A percentile compares a stretch with the other conserved stretches of the same genome.
These are phyloP conservation scores for Tephrocybe rancida DNA, from an alignment of 768 basidiomycete genomes.

Conservation along the genomic window DNA sequence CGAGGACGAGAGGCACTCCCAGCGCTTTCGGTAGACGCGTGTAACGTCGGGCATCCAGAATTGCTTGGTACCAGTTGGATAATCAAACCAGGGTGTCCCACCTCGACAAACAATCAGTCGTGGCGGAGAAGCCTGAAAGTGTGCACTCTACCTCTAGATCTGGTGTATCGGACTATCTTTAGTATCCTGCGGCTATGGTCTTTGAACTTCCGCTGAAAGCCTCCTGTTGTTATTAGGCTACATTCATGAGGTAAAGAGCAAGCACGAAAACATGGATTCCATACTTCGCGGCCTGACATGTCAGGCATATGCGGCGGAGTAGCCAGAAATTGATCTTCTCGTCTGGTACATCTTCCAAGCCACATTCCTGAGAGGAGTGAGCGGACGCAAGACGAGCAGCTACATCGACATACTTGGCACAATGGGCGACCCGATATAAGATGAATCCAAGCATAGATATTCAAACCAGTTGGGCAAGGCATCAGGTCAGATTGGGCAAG, in stretches of 20 bases:
- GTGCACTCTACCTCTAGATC: not conserved
- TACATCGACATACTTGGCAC: not conserved
- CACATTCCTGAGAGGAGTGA: not conserved
- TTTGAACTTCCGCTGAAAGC: not conserved
- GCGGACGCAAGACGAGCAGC: not conserved
- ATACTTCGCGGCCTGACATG: not conserved
- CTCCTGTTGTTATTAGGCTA: not conserved
- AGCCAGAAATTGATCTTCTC: not conserved
- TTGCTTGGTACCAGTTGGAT: not conserved
- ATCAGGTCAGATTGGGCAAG: not conserved
- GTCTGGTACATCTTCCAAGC: not conserved
- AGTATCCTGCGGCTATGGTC: not conserved
- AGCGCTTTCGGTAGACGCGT: not conserved
- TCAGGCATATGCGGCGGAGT: not conserved
- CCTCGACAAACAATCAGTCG: not conserved
- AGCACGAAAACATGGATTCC: not conserved
- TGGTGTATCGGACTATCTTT: not conserved
- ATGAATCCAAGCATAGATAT: not conserved
- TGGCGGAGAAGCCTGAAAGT: not conserved
- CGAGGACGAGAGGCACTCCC: not conserved
- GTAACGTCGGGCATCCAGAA: slow-evolving; percentile 2
- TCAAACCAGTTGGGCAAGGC: not conserved
- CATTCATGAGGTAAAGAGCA: not conserved
- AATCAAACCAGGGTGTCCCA: not conserved
- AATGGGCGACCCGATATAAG: not conserved